Base-by-base conservation (phyloP, 2,329 filamentous ascomycete genomes). In the Phialocephala sp. region DNA sequence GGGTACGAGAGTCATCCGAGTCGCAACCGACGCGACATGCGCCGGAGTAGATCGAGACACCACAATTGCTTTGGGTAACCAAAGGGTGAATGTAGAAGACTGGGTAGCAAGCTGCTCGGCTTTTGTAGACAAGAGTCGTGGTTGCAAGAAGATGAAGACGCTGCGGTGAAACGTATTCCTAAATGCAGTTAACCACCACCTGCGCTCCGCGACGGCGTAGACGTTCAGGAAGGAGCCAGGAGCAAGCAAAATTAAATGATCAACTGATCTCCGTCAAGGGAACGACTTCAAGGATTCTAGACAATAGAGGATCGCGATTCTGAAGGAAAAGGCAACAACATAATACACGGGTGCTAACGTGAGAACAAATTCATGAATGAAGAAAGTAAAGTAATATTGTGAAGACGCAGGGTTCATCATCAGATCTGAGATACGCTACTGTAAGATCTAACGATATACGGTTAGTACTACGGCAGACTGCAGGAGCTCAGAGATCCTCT, bases 91-190 rank as follows among this genome's bases (percentile, higher is more conserved):
- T 3, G 6, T n/a, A 54, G 18, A 27, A 11, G 50, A 35, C 24
- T 14, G 32, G 4, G 14, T 18, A 54, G 50, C 24, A 54, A 18
- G 11, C 12, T 15, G 27, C 27, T n/a, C 22, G 32, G 50, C 50
- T 54, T 54, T 32, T 54, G 24, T 54, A 54, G 50, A 22, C 24
- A 61, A 58, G 32, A 39, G 41, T 22, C 24, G 50, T 22, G 22
- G 50, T 52, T 22, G 41, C 57, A 39, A 43, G 15, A 43, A 27
- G 35, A 43, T 58, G 55, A 65, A 67, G 59, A 60, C 14, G 58
- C 43, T 54, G 61, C 50, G 24, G 63, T 64, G 65, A 69, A 69
- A 69, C 63, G 52, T 69, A 58, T 59, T 64, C 57, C 52, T 32
- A 59, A 32, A 64, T 67, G 59, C 58, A 52, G 62, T 63, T 14